These are phyloP conservation scores for Polysphondylium violaceum DNA, from an alignment of 78 protist genomes.

Conservation along the genomic window DNA sequence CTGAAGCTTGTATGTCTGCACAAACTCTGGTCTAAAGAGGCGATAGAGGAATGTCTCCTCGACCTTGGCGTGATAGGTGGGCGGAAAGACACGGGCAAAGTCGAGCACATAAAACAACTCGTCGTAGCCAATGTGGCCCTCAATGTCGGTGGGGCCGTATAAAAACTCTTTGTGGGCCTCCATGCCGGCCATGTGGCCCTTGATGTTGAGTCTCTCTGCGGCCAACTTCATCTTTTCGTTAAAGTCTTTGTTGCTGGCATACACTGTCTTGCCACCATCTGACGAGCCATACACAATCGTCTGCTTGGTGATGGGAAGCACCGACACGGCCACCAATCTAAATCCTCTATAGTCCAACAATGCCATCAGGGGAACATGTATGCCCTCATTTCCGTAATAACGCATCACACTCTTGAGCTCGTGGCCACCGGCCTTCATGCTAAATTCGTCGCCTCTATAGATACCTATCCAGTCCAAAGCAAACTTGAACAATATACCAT, in stretches of 20 bases:
- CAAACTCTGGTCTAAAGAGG: constrained; percentile 83
- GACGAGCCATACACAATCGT: constrained; percentile 74
- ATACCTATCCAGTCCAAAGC: constrained; percentile 73
- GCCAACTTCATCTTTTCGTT: constrained; percentile 65
- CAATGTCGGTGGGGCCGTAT: constrained; percentile 83
- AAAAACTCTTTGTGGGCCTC: constrained; percentile 33
- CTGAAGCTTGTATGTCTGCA: constrained; percentile 68
- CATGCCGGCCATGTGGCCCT: constrained; percentile 76
- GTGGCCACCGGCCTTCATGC: constrained; percentile 73
- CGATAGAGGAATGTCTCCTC: constrained; percentile 70
- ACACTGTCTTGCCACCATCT: constrained; percentile 70
- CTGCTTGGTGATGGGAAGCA: constrained; percentile 47
- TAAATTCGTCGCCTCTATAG: constrained; percentile 66
- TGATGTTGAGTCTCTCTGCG: constrained; percentile 68
- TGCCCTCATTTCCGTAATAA: constrained; percentile 83
- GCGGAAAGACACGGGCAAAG: constrained; percentile 84
- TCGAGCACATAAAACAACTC: constrained; percentile 79
- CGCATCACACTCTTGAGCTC: constrained; percentile 73
- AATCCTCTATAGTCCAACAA: constrained; percentile 79
- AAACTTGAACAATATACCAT: constrained; percentile 80
- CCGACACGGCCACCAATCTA: constrained; percentile 82
- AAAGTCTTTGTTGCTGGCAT: constrained; percentile 4
- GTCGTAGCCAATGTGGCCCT: constrained; percentile 74
- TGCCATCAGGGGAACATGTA: constrained; percentile 82
- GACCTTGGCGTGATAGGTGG: constrained; percentile 24